Evolutionary conservation across 805 yeast genomes (phyloP).

Genomic region (Candida maris): DNA sequence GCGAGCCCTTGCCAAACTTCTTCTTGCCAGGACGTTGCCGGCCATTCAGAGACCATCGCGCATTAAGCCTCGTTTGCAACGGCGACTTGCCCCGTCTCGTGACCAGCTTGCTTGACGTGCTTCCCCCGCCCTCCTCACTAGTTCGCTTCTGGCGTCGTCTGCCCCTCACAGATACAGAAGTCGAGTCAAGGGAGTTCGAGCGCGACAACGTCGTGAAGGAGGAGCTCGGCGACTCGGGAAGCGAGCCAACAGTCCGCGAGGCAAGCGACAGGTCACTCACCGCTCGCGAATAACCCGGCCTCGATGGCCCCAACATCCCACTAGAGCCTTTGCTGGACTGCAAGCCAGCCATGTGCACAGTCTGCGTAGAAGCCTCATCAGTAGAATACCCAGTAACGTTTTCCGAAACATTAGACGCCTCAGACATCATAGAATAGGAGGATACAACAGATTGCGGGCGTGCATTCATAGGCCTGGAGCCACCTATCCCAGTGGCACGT

Average conservation of each 20-base stretch:
- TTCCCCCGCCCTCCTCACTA: slow-evolving; percentile 8
- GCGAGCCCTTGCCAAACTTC: slow-evolving; percentile 9
- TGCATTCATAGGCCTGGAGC: slow-evolving; percentile 23
- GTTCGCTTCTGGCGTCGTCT: slow-evolving; percentile 20
- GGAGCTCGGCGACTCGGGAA: slow-evolving; percentile 33
- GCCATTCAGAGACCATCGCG: slow-evolving; percentile 27
- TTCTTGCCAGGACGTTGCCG: slow-evolving; percentile 8
- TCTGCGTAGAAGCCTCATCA: slow-evolving; percentile 17
- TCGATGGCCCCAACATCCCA: slow-evolving; percentile 2
- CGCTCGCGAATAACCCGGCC: slow-evolving; percentile 29
- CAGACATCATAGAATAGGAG: slow-evolving; percentile 47
- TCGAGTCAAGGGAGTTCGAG: slow-evolving; percentile 34
- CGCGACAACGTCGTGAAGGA: slow-evolving; percentile 33
- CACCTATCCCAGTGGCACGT: slow-evolving; percentile 10
- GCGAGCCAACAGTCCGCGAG: slow-evolving; percentile 21
- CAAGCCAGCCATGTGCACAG: slow-evolving; percentile 2
- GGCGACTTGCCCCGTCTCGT: slow-evolving; percentile 33
- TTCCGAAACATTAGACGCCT: slow-evolving; percentile 44
- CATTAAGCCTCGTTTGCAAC: slow-evolving; percentile 24
- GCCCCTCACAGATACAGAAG: slow-evolving; percentile 26
- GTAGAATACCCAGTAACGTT: slow-evolving; percentile 36
- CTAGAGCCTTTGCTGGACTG: slow-evolving; percentile 4
- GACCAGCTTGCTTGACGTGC: slow-evolving; percentile 10
- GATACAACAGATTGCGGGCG: slow-evolving; percentile 54
- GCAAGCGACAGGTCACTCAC: slow-evolving; percentile 32